phyloP scores from a whole-genome alignment of 1,284 basidiomycete species.

The Pseudozyma sp. region DNA sequence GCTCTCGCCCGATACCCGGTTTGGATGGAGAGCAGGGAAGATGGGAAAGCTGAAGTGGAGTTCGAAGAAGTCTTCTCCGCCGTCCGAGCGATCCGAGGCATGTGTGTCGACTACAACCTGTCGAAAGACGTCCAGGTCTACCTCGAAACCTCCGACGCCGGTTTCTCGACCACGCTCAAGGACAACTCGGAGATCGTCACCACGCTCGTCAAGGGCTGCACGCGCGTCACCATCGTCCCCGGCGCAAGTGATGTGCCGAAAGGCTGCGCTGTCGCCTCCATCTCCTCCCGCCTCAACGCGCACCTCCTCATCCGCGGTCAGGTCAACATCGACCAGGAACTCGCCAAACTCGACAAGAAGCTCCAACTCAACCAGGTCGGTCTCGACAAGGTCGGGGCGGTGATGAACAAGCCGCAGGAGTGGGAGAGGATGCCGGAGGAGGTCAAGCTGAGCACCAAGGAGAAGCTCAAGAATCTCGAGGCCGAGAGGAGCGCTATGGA shows the following conservation, averaged over 20 bases:
- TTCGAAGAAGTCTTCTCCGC: conserved; percentile 89
- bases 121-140: conserved; percentile 90
- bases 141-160: conserved; percentile 78
- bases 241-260: conserved; percentile 76
- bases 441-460: conserved; percentile 52
- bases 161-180: conserved; percentile 71
- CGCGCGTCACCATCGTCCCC: conserved; percentile 76
- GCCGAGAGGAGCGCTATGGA: conserved; percentile 57
- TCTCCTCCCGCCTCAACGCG: conserved; percentile 55
- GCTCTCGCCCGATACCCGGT: conserved; percentile 88
- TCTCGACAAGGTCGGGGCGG: conserved; percentile 49
- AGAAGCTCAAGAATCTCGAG: conserved; percentile 55
- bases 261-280: conserved; percentile 84
- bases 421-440: conserved; percentile 63
- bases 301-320: conserved; percentile 62
- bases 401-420: conserved; percentile 60
- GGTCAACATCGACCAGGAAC: conserved; percentile 64
- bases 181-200: conserved; percentile 81
- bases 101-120: conserved; percentile 90
- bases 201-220: conserved; percentile 89
- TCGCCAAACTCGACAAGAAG: conserved; percentile 65
- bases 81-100: conserved; percentile 82
- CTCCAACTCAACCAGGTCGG: conserved; percentile 58
- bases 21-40: conserved; percentile 61
- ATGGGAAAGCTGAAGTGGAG: conserved; percentile 31